Evolutionary conservation across 2,329 filamentous ascomycete species (phyloP).

Genomic region (Podosphaera xanthii): DNA sequence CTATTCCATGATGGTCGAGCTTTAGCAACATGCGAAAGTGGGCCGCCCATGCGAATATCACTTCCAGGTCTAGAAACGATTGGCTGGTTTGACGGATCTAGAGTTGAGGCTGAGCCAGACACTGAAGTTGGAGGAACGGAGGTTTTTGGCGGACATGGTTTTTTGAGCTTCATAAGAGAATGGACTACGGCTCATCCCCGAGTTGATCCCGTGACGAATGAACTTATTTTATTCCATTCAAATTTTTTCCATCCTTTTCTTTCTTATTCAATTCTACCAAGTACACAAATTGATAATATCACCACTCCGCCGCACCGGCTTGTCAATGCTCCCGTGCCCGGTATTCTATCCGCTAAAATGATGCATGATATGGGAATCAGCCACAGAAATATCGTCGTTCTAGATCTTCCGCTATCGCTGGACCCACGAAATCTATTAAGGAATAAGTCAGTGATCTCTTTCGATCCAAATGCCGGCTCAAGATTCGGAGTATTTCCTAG

Average conservation of each 20-base stretch:
- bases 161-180: slow-evolving; percentile 39
- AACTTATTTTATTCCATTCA: slow-evolving; percentile 45
- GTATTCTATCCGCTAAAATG: slow-evolving; percentile 41
- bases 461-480: slow-evolving; percentile 31
- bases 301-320: slow-evolving; percentile 9
- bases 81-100: slow-evolving; percentile 43
- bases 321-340: slow-evolving; percentile 33
- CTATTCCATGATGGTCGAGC: slow-evolving; percentile 46
- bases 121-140: slow-evolving; percentile 22
- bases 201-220: slow-evolving; percentile 38
- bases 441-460: slow-evolving; percentile 33
- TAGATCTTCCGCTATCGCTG: slow-evolving; percentile 44
- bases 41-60: slow-evolving; percentile 41
- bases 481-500: slow-evolving; percentile 48
- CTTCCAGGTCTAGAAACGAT: slow-evolving; percentile 42
- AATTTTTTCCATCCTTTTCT: slow-evolving; percentile 43
- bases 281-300: slow-evolving; percentile 13
- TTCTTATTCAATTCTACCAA: slow-evolving; percentile 37
- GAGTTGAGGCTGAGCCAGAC: slow-evolving; percentile 26
- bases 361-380: slow-evolving; percentile 60
- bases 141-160: slow-evolving; percentile 29
- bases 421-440: slow-evolving; percentile 36
- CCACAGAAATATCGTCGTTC: slow-evolving; percentile 35
- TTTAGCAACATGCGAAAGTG: slow-evolving; percentile 47
- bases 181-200: slow-evolving; percentile 51